These are phyloP conservation scores for Mimosa bimucronata DNA, from an alignment of 306 rosid species.

Conservation along the genomic window DNA sequence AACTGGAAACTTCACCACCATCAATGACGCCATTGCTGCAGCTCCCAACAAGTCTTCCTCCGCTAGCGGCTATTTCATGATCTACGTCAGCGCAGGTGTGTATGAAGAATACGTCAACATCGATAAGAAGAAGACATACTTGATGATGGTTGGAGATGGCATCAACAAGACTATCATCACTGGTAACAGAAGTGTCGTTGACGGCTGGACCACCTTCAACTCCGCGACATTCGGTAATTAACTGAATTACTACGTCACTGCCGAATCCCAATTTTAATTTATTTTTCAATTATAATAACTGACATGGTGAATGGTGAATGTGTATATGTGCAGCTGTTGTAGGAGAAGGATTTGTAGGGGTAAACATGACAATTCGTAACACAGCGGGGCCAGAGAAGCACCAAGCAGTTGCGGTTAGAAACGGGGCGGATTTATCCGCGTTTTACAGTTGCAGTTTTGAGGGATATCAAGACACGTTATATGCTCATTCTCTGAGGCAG, in stretches of 20 bases:
- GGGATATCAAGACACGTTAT: slow-evolving; percentile 86
- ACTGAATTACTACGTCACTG: neutral
- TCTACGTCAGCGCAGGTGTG: slow-evolving; percentile 79
- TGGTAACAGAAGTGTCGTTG: slow-evolving; percentile 78
- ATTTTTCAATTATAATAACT: neutral
- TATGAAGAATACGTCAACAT: slow-evolving; percentile 72
- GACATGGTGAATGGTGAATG: neutral
- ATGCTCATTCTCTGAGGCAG: slow-evolving; percentile 81
- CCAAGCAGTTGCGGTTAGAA: slow-evolving; percentile 86
- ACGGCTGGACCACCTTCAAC: slow-evolving; percentile 88
- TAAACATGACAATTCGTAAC: slow-evolving; percentile 79
- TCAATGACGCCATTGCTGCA: slow-evolving; percentile 75
- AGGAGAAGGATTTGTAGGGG: slow-evolving; percentile 79
- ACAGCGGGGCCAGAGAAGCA: slow-evolving; percentile 89
- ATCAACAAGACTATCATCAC: slow-evolving; percentile 80
- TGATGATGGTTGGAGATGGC: slow-evolving; percentile 90
- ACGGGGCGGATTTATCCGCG: slow-evolving; percentile 79
- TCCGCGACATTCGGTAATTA: slow-evolving; percentile 82
- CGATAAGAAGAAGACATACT: slow-evolving; percentile 65
- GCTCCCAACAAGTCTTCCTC: slow-evolving; percentile 75
- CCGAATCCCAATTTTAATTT: neutral
- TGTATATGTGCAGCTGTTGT: slow-evolving; percentile 57
- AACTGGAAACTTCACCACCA: slow-evolving; percentile 75
- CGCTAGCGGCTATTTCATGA: slow-evolving; percentile 65
- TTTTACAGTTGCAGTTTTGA: slow-evolving; percentile 93